phyloP scores from a whole-genome alignment of 2,329 filamentous ascomycete genomes.

The Diaporthe batatas region DNA sequence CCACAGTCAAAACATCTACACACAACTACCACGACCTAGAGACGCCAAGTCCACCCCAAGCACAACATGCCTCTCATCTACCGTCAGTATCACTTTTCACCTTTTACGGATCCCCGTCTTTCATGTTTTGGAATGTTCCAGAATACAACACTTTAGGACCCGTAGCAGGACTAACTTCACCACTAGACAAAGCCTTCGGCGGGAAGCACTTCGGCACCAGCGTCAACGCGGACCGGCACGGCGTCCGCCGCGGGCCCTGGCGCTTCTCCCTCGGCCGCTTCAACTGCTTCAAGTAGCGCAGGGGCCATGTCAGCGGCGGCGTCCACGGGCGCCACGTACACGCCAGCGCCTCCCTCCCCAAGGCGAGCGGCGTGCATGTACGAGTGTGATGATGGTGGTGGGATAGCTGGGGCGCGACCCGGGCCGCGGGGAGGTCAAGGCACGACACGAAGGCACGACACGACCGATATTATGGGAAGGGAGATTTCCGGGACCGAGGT shows the following conservation, averaged over 20 bases:
- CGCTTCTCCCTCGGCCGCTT: conserved; percentile 63
- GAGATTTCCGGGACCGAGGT: too few relatives aligned
- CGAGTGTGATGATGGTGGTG: not conserved
- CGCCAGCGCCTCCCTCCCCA: not conserved
- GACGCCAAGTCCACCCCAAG: too few relatives aligned
- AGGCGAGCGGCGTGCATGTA: not conserved
- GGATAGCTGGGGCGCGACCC: too few relatives aligned
- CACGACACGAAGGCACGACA: not conserved
- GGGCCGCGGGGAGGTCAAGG: not conserved
- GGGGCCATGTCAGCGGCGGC: conserved; percentile 1
- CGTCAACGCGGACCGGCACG: conserved; percentile 60
- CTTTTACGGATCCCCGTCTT: too few relatives aligned
- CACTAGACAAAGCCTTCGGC: conserved; percentile 61
- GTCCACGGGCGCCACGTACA: conserved; percentile 1
- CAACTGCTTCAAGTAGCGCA: conserved; percentile 61
- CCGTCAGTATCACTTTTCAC: too few relatives aligned
- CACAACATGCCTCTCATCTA: conserved; percentile 61
- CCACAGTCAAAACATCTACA: not conserved
- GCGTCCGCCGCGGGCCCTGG: conserved; percentile 64
- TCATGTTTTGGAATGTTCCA: too few relatives aligned
- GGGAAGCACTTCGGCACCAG: conserved; percentile 64
- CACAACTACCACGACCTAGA: not conserved
- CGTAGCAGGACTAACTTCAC: too few relatives aligned
- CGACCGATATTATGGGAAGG: too few relatives aligned
- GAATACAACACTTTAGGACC: too few relatives aligned